Evolutionary conservation across 2,329 filamentous ascomycete species (phyloP).

Genomic region (Epichloe baconii): DNA sequence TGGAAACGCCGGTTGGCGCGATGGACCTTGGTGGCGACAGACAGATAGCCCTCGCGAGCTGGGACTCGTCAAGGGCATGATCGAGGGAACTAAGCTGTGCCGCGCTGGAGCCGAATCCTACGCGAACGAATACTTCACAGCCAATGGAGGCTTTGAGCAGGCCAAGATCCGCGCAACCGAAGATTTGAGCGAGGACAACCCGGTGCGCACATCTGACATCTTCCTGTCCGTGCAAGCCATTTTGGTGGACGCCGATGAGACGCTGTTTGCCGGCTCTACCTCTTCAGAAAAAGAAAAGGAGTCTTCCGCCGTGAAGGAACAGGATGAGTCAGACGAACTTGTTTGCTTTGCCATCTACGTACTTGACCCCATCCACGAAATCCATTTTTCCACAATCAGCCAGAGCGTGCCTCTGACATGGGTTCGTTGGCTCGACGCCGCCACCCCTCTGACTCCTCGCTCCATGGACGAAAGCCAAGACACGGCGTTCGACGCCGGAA

Average conservation of each 20-base stretch:
- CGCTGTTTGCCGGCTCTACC: conserved; percentile 52
- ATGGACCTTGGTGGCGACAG: conserved; percentile 93
- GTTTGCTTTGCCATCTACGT: conserved; percentile 68
- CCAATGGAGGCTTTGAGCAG: conserved; percentile 64
- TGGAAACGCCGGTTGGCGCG: conserved; percentile 61
- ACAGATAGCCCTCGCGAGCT: conserved; percentile 58
- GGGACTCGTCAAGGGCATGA: conserved; percentile 63
- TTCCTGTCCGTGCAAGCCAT: conserved; percentile 94
- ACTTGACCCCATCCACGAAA: conserved; percentile 80
- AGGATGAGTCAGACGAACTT: conserved; percentile 43
- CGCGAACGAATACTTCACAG: conserved; percentile 68
- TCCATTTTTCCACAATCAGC: conserved; percentile 71
- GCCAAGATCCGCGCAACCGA: conserved; percentile 71
- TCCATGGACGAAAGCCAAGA: conserved; percentile 34
- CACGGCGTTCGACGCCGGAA: conserved; percentile 20
- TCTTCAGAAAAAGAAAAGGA: conserved; percentile 42
- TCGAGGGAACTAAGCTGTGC: conserved; percentile 83
- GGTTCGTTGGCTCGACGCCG: conserved; percentile 82
- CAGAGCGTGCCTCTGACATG: conserved; percentile 76
- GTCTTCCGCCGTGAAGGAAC: conserved; percentile 36
- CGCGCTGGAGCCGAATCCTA: conserved; percentile 83
- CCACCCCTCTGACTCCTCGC: conserved; percentile 40
- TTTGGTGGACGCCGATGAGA: conserved; percentile 46
- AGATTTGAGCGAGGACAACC: conserved; percentile 69
- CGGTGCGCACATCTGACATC: conserved; percentile 83